A percentile compares a stretch with the other conserved stretches of the same genome.
phyloP scores from a whole-genome alignment of 2,329 filamentous ascomycete species.

The Sarocladiaceae sp. region DNA sequence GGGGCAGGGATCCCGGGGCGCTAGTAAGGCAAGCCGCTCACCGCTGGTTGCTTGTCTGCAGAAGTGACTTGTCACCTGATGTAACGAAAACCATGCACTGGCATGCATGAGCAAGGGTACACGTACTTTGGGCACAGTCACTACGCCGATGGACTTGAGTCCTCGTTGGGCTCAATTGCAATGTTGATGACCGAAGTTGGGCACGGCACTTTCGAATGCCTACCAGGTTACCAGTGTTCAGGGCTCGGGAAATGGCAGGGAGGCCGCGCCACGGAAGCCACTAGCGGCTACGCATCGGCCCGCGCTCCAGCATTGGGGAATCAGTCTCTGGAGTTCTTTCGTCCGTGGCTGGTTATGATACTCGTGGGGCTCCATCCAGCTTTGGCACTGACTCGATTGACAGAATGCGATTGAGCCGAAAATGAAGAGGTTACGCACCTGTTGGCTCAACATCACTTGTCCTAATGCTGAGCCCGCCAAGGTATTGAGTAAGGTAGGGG shows the following conservation, averaged over 20 bases:
- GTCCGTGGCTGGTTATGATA: neutral
- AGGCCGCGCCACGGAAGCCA: conserved; percentile 1
- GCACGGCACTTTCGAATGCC: neutral
- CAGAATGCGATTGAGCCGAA: too few relatives aligned
- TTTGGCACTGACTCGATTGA: neutral
- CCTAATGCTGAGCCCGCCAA: too few relatives aligned
- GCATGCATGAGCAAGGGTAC: neutral
- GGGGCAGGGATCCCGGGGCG: neutral
- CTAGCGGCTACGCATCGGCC: neutral
- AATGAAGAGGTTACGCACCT: too few relatives aligned
- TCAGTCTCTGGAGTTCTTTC: too few relatives aligned
- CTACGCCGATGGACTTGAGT: neutral
- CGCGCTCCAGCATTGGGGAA: neutral
- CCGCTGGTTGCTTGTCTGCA: conserved; percentile 8
- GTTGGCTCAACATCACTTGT: too few relatives aligned
- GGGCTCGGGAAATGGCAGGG: too few relatives aligned
- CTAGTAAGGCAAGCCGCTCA: conserved; percentile 5
- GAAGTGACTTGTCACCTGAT: conserved; percentile 9
- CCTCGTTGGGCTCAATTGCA: neutral
- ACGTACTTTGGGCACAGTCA: neutral
- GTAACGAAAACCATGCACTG: neutral
- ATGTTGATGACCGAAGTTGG: neutral
- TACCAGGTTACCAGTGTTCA: neutral
- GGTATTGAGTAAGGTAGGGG: too few relatives aligned
- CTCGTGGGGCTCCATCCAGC: neutral